Evolutionary conservation across 768 basidiomycete genomes (phyloP), one percentile per base, ranked within the genome.

Genomic region (Leccinum sublutescens): DNA sequence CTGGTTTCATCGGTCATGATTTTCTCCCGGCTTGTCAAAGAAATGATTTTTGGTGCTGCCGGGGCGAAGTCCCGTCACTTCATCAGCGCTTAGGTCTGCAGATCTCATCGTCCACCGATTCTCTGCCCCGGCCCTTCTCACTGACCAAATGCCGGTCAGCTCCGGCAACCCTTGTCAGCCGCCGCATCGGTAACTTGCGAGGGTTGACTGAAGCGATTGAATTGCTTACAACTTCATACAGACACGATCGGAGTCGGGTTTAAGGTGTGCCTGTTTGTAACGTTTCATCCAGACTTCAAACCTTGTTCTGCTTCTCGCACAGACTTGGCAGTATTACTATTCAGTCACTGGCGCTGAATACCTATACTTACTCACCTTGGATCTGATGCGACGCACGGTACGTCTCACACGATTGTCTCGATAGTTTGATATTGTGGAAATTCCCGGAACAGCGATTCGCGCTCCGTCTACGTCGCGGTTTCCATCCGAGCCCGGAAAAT

Each of bases 121-220:
- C n/a, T 43, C n/a, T 43, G 10, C 9, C 40, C 14, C 27, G 27
- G 27, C 27, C 27, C 12, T 36, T 36, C 34, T 36, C 7, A 36
- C 14, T n/a, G n/a, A 47, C 45, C 19, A 21, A 19, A 14, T 40
- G 38, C 31, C 38, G 8, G 17, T 49, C 27, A 51, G 19, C 54
- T 52, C 52, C 58, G 58, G 61, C 55, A 61, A 54, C 21, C 52
- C 49, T 54, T 19, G 5, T 59, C 58, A 49, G 12, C 12, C 31
- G 31, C 29, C 31, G 12, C 56, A 50, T 58, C 54, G 57, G 66
- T 59, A 62, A 57, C 50, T 57, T 58, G 51, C 57, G 60, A 60
- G 51, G 1, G 27, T 23, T 40, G 33, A 69, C 62, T 63, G 66
- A 63, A 66, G 63, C 62, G 59, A 70, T 52, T 70, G 62, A 71